A percentile compares a stretch with the other conserved stretches of the same genome.
Evolutionary conservation across 2,329 filamentous ascomycete species (phyloP).

Genomic region (Tolypocladium endophyticum): DNA sequence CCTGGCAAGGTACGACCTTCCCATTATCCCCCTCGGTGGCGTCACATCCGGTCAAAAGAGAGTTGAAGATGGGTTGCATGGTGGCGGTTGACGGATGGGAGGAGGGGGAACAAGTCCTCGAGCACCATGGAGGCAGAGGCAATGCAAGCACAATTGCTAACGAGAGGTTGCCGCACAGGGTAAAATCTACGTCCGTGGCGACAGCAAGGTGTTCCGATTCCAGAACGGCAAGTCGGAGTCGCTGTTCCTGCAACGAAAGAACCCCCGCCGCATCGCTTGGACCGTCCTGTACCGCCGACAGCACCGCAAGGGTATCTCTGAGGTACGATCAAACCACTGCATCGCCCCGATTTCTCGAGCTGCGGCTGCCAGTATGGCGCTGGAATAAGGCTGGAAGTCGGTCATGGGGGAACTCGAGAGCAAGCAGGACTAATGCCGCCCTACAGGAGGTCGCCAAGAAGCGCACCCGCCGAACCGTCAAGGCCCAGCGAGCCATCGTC

Average conservation of each 20-base stretch:
- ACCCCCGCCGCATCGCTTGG: slow-evolving; percentile 98
- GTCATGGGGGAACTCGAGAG: background rate
- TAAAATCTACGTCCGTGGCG: slow-evolving; percentile 98
- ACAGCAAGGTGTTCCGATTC: slow-evolving; percentile 99
- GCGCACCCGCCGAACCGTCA: slow-evolving; percentile 94
- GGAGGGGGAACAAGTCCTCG: background rate
- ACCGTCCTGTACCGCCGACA: slow-evolving; percentile 96
- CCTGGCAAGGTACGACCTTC: slow-evolving; percentile 49
- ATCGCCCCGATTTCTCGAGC: background rate
- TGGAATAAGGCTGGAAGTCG: background rate
- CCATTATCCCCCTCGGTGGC: slow-evolving; percentile 4
- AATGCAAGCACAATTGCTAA: slow-evolving; percentile 12
- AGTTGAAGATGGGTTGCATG: background rate
- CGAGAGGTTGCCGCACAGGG: slow-evolving; percentile 48
- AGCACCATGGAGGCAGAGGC: background rate
- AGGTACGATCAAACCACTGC: slow-evolving; percentile 55
- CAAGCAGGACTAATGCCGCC: slow-evolving; percentile 27
- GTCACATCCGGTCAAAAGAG: background rate
- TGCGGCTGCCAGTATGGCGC: background rate
- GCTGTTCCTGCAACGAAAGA: slow-evolving; percentile 99
- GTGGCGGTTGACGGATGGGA: background rate
- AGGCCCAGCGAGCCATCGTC: slow-evolving; percentile 97
- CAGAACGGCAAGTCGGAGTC: slow-evolving; percentile 99
- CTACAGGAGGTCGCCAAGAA: slow-evolving; percentile 98
- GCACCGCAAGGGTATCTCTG: slow-evolving; percentile 99